Base-by-base conservation (phyloP, 192 early-diverging fungal species). In the Jimgerdemannia flammicorona region DNA sequence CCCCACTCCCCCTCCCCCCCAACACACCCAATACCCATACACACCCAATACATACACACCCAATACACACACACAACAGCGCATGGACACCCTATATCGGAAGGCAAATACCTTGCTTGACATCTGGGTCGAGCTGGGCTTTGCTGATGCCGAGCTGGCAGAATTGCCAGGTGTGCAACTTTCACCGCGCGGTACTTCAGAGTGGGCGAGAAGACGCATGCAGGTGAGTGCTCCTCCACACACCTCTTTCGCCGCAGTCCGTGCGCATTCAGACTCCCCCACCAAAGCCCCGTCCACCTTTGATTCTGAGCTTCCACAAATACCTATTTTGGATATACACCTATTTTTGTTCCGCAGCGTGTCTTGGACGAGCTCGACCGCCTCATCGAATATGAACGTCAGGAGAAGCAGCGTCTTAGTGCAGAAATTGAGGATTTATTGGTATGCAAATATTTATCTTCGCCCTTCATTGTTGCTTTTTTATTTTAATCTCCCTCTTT, bases 361-460 rank as follows among this genome's bases (percentile, higher is more conserved):
- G 84, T 87, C 4, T 69, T 87, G n/a, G 67, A 76, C 40, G 77
- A 84, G 74, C 65, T 87, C 20, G 80, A 85, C 67, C 77, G 75
- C 18, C 71, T 80, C 40, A 83, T 85, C 4, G 19, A 69, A 29
- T 73, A 82, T 3, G 84, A 78, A 49, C 64, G 67, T 65, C 67
- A 75, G 66, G 82, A 81, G 20, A 81, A 84, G 40, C 70, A 65
- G 6, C 42, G 82, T 39, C 70, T 87, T 20, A 72, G 80, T 19
- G 86, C 86, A 4, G 81, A 85, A 70, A 84, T 87, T 63, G 82
- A 85, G 75, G 86, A 87, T 75, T 70, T 81, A 17, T 81, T 87
- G 82, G 86, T 83, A 82, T 72, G 64, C 29, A 29, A 29, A 29
- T 29, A 29, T 29, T 29, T 1, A 29, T 29, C 29, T 29, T 70